Evolutionary conservation across 2,329 filamentous ascomycete genomes (phyloP), one percentile per base, ranked within the genome.

Genomic region (Penicillium capsulatum): DNA sequence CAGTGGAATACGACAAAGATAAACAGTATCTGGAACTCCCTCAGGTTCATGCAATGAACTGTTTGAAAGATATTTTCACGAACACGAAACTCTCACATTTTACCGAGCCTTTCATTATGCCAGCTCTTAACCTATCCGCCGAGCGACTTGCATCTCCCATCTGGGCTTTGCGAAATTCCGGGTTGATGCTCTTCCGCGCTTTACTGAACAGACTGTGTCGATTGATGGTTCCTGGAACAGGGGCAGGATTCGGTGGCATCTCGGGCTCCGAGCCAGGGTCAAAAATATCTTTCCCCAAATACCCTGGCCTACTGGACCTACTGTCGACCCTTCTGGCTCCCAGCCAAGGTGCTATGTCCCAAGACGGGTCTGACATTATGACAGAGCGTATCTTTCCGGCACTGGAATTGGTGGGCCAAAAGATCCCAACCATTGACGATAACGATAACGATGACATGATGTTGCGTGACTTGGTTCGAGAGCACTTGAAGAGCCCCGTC

Each of bases 91-190:
- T 97, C 10, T 76, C 86, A 17, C 79, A 80, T 39, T 76, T 77
- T 37, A 85, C 87, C 0, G 87, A 94, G 54, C 71, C 72, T 0
- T 84, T 89, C 52, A 73, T 96, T 6, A 81, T 85, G 7, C 72
- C 79, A 19, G 83, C 83, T 22, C 72, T 98, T 3, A 77, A 83
- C 45, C 73, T 97, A n/a, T 89, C 90, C 2, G 86, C 86, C 8
- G 77, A 77, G 42, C 87, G 84, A 36, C 73, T 98, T 11, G 83
- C 80, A 31, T 92, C 87, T 0, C 77, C 85, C 43, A 80, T 92
- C 15, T 98, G 92, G 92, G 87, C 90, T 0, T 89, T 98, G 40
- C 83, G 90, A 1, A 98, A 98, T 61, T 96, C 89, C 51, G 89
- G 89, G 2, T 68, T 97, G 22, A 84, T 97, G 67, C 78, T 98